These are phyloP conservation scores for Amanita inopinata DNA, from an alignment of 768 basidiomycete genomes.

Conservation along the genomic window DNA sequence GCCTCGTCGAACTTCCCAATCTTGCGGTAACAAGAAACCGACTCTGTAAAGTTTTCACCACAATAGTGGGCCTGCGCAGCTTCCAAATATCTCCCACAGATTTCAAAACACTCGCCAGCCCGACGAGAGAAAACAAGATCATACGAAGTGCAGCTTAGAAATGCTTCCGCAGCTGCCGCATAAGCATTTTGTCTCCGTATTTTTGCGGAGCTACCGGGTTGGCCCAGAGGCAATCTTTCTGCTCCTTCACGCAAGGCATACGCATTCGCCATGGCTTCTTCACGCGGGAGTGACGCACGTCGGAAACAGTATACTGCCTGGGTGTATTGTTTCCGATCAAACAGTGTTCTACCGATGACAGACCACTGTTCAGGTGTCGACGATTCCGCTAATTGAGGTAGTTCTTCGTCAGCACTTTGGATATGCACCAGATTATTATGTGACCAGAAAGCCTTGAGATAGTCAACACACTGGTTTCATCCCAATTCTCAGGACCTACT, in stretches of 20 bases:
- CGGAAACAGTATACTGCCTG: slow-evolving; percentile 20
- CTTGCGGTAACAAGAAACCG: slow-evolving; percentile 41
- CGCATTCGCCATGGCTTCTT: slow-evolving; percentile 39
- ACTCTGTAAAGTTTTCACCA: slow-evolving; percentile 32
- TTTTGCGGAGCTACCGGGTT: slow-evolving; percentile 11
- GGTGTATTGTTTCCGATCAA: slow-evolving; percentile 32
- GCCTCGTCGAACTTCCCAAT: slow-evolving; percentile 45
- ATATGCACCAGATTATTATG: slow-evolving; percentile 34
- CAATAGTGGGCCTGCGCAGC: slow-evolving; percentile 37
- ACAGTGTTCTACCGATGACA: slow-evolving; percentile 23
- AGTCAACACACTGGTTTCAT: neutral
- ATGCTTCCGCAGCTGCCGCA: slow-evolving; percentile 37
- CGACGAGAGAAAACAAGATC: slow-evolving; percentile 30
- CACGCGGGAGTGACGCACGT: slow-evolving; percentile 32
- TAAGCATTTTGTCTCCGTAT: slow-evolving; percentile 24
- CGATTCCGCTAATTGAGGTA: slow-evolving; percentile 43
- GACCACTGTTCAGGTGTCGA: slow-evolving; percentile 37
- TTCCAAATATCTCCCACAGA: slow-evolving; percentile 24
- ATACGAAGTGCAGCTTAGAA: slow-evolving; percentile 26
- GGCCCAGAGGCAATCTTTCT: slow-evolving; percentile 18
- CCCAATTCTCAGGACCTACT: slow-evolving; percentile 22
- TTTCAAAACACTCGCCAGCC: slow-evolving; percentile 38
- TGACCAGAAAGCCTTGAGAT: slow-evolving; percentile 43
- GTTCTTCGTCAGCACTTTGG: slow-evolving; percentile 35
- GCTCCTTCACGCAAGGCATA: slow-evolving; percentile 47